phyloP scores from a whole-genome alignment of 371 early-diverging fungal species.

The Mortierella sp. region DNA sequence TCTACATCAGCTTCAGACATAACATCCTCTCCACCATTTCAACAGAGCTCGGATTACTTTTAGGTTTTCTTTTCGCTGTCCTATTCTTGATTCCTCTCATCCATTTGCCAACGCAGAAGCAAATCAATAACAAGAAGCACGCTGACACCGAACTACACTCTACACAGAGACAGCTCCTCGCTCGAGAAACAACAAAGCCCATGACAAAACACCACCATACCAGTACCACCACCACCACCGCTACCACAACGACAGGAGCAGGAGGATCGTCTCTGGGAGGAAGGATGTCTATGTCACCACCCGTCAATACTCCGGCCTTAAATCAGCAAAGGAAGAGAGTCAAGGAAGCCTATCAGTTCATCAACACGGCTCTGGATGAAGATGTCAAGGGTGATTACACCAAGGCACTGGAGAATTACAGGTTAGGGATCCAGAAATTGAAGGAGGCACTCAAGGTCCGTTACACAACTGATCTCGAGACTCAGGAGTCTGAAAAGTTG shows the following conservation, averaged over 20 bases:
- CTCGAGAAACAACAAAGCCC: neutral
- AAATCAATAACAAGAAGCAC: neutral
- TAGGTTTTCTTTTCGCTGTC: too few species aligned
- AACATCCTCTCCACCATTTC: too few species aligned
- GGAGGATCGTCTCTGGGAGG: neutral
- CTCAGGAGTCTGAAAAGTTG: constrained; percentile 51
- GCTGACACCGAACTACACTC: neutral
- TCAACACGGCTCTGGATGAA: constrained; percentile 27
- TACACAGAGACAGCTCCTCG: neutral
- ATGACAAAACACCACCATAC: constrained; percentile 10
- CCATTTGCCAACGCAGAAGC: neutral
- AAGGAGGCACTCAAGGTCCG: constrained; percentile 50
- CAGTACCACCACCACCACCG: neutral
- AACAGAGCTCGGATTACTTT: too few species aligned
- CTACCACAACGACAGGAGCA: neutral
- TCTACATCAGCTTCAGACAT: too few species aligned
- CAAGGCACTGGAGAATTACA: constrained; percentile 34
- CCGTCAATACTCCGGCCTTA: constrained; percentile 3
- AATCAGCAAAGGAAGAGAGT: constrained; percentile 27
- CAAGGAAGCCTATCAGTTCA: constrained; percentile 35
- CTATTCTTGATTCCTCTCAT: too few species aligned
- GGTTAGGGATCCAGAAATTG: constrained; percentile 13
- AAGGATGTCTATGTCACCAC: neutral
- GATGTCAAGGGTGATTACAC: constrained; percentile 24
- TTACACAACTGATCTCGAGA: constrained; percentile 32